Percentiles rank a stretch among this genome's conserved stretches.
These are phyloP conservation scores for Penicillium fimorum DNA, from an alignment of 495 filamentous ascomycete species.

Conservation along the genomic window DNA sequence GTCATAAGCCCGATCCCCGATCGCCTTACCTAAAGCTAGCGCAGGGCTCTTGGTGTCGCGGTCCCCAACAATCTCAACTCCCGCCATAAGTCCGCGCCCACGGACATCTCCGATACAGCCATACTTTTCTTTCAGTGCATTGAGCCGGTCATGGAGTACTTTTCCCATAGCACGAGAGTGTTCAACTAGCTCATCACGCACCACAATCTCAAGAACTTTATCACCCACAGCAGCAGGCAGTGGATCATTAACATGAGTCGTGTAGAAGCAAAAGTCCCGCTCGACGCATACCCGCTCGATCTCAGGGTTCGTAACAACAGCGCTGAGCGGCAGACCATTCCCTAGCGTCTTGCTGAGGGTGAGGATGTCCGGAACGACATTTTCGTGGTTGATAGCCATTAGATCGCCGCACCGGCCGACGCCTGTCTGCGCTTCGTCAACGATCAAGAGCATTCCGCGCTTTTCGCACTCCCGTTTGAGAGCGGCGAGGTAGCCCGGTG, in stretches of 20 bases:
- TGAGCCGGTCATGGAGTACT: slow-evolving; percentile 6
- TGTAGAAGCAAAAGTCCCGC: slow-evolving; percentile 16
- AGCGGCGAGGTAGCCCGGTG: slow-evolving; percentile 44
- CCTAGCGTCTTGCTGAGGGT: slow-evolving; percentile 18
- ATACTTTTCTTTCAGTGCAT: slow-evolving; percentile 13
- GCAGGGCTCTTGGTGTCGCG: slow-evolving; percentile 14
- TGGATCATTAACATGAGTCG: slow-evolving; percentile 17
- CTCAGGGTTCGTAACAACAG: slow-evolving; percentile 11
- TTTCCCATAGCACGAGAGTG: slow-evolving; percentile 15
- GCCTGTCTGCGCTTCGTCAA: slow-evolving; percentile 57
- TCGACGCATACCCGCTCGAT: slow-evolving; percentile 11
- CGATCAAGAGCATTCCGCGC: slow-evolving; percentile 52
- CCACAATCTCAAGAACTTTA: slow-evolving; percentile 19
- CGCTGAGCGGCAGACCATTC: slow-evolving; percentile 15
- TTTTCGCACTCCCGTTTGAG: slow-evolving; percentile 47
- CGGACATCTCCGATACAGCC: slow-evolving; percentile 16
- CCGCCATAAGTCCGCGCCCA: slow-evolving; percentile 18
- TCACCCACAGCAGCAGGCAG: slow-evolving; percentile 16
- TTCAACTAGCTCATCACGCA: slow-evolving; percentile 10
- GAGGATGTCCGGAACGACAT: slow-evolving; percentile 46
- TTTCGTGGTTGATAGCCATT: slow-evolving; percentile 50
- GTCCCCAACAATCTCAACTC: slow-evolving; percentile 15
- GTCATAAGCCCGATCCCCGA: slow-evolving; percentile 20
- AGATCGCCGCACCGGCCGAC: slow-evolving; percentile 52
- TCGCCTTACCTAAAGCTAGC: slow-evolving; percentile 10